Percentiles rank a stretch among this genome's conserved stretches.
Evolutionary conservation across 352 stramenopile genomes (phyloP).

Genomic region (Phytopythium delawarense): DNA sequence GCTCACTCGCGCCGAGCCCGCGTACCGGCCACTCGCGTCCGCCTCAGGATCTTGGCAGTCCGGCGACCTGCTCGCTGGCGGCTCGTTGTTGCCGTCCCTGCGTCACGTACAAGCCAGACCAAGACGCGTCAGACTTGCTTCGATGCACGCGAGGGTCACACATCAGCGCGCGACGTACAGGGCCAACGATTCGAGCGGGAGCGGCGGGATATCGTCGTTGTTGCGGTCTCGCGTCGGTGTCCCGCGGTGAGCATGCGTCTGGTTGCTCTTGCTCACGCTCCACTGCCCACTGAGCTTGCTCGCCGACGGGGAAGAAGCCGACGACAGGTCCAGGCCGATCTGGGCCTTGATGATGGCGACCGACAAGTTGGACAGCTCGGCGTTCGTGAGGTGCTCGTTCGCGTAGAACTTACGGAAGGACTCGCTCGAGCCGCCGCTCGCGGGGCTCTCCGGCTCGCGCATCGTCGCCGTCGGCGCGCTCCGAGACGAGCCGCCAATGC

Average conservation of each 20-base stretch:
- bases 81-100: constrained; percentile 6
- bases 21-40: neutral
- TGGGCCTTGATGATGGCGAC: constrained; percentile 74
- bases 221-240: constrained; percentile 27
- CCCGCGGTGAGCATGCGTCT: constrained; percentile 18
- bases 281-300: neutral
- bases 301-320: neutral
- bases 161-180: constrained; percentile 21
- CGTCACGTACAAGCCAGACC: constrained; percentile 2
- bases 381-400: constrained; percentile 59
- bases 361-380: constrained; percentile 58
- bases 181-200: constrained; percentile 50
- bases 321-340: constrained; percentile 52
- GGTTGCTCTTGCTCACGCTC: constrained; percentile 18
- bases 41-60: neutral
- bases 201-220: constrained; percentile 46
- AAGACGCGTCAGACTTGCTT: neutral
- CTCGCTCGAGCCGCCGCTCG: neutral
- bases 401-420: constrained; percentile 58
- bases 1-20: neutral
- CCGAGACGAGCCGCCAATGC: neutral
- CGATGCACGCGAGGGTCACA: neutral
- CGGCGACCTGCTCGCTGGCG: neutral
- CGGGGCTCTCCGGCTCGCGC: constrained; percentile 1
- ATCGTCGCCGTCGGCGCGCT: neutral